A percentile compares a stretch with the other conserved stretches of the same genome.
phyloP scores from a whole-genome alignment of 2,329 filamentous ascomycete genomes.

The Phaeosphaeria sp. region DNA sequence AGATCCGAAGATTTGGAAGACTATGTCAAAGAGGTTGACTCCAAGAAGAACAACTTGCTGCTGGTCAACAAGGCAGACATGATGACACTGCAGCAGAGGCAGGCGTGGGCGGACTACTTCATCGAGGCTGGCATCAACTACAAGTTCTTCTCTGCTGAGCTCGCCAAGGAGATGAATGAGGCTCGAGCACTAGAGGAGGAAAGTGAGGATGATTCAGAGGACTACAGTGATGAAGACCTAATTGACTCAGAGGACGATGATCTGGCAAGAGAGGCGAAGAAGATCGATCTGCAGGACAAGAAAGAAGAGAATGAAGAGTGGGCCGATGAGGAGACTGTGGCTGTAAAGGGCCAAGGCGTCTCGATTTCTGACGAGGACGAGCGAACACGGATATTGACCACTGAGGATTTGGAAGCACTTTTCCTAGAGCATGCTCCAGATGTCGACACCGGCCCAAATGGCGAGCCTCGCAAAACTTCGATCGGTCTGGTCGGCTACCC shows the following conservation, averaged over 20 bases:
- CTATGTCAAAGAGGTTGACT: conserved; percentile 92
- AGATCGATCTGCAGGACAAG: conserved; percentile 55
- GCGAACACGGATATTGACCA: conserved; percentile 78
- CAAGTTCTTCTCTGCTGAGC: conserved; percentile 92
- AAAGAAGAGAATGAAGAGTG: conserved; percentile 50
- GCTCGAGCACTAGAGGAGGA: conserved; percentile 64
- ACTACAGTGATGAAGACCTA: conserved; percentile 53
- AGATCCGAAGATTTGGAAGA: conserved; percentile 89
- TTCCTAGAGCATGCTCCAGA: conserved; percentile 78
- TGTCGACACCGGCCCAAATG: conserved; percentile 57
- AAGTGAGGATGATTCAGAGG: conserved; percentile 50
- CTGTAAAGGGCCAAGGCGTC: conserved; percentile 44
- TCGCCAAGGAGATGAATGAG: conserved; percentile 91
- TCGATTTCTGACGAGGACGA: conserved; percentile 50
- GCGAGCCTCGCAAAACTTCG: conserved; percentile 71
- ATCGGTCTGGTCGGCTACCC: conserved; percentile 97
- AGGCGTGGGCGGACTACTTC: conserved; percentile 86
- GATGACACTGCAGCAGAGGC: conserved; percentile 88
- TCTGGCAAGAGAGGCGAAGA: conserved; percentile 52
- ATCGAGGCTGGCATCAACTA: conserved; percentile 82
- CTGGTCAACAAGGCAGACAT: conserved; percentile 99
- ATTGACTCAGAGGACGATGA: conserved; percentile 57
- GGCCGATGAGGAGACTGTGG: conserved; percentile 49
- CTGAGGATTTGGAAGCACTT: conserved; percentile 88
- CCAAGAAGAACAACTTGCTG: conserved; percentile 86